These are phyloP conservation scores for Begonia masoniana DNA, from an alignment of 306 rosid genomes.

Conservation along the genomic window DNA sequence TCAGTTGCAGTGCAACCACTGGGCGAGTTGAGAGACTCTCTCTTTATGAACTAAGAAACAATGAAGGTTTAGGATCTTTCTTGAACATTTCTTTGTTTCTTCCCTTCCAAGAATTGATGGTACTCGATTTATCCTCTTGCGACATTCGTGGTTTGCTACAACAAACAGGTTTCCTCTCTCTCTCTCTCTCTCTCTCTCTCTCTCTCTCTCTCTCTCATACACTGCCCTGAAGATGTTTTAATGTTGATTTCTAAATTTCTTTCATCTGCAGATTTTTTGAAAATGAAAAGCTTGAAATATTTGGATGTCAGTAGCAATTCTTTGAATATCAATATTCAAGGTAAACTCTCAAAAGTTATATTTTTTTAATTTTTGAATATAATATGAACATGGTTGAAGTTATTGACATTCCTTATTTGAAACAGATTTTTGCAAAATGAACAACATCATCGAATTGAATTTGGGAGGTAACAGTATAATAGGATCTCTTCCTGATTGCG, in stretches of 20 bases:
- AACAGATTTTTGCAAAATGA: conserved; percentile 8
- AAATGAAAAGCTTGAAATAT: background rate
- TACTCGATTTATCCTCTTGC: background rate
- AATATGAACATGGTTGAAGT: background rate
- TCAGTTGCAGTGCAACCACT: background rate
- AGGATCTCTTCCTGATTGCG: conserved; percentile 8
- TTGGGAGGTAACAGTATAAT: background rate
- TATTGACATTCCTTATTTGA: background rate
- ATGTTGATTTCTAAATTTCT: background rate
- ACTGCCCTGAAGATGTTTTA: background rate
- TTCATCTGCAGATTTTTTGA: background rate
- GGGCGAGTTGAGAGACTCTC: background rate
- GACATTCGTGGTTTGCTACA: background rate
- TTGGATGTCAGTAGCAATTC: background rate
- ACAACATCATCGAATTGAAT: conserved; percentile 9
- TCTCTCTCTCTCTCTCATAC: background rate
- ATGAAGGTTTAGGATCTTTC: background rate
- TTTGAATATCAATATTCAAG: background rate
- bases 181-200: background rate
- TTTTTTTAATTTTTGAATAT: background rate
- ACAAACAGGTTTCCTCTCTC: background rate
- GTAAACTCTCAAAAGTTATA: background rate
- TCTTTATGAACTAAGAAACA: background rate
- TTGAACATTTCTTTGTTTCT: background rate
- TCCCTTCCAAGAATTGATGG: background rate